These are phyloP conservation scores for Xylariaceae sp. DNA, from an alignment of 2,329 filamentous ascomycete species.

Conservation along the genomic window DNA sequence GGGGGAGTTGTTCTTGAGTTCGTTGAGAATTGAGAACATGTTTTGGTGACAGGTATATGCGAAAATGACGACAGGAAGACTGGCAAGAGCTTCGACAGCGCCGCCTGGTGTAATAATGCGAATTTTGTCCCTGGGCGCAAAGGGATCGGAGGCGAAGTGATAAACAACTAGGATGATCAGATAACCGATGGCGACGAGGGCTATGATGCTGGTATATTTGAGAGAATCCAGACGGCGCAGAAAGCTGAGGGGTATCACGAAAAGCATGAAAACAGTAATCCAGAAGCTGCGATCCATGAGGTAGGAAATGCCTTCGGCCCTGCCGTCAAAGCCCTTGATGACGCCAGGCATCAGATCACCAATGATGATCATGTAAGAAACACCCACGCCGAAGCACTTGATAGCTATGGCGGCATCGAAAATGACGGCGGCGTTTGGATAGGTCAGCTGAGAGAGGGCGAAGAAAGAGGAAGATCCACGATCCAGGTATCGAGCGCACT, in stretches of 20 bases:
- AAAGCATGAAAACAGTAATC: conserved; percentile 96
- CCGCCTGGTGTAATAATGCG: conserved; percentile 76
- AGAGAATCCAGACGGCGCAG: conserved; percentile 86
- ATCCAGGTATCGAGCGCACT: conserved; percentile 90
- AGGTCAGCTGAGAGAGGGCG: conserved; percentile 93
- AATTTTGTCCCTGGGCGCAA: conserved; percentile 69
- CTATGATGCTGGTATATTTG: conserved; percentile 93
- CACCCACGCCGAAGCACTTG: conserved; percentile 96
- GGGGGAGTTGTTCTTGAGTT: conserved; percentile 82
- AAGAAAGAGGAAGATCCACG: conserved; percentile 88
- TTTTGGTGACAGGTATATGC: conserved; percentile 99
- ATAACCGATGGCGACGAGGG: conserved; percentile 89
- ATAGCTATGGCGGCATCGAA: conserved; percentile 96
- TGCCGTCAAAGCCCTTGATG: conserved; percentile 70
- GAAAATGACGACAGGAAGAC: conserved; percentile 92
- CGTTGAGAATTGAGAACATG: conserved; percentile 98
- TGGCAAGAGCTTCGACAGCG: conserved; percentile 72
- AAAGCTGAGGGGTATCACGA: conserved; percentile 93
- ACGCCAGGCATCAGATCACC: conserved; percentile 98
- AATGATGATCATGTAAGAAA: conserved; percentile 98
- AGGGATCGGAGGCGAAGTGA: conserved; percentile 79
- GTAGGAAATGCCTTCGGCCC: conserved; percentile 62
- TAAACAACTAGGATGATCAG: conserved; percentile 89
- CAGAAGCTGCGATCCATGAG: conserved; percentile 90
- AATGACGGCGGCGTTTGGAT: conserved; percentile 89